phyloP scores from a whole-genome alignment of 208 protist species.

The Kentomonas sorsogonicus region DNA sequence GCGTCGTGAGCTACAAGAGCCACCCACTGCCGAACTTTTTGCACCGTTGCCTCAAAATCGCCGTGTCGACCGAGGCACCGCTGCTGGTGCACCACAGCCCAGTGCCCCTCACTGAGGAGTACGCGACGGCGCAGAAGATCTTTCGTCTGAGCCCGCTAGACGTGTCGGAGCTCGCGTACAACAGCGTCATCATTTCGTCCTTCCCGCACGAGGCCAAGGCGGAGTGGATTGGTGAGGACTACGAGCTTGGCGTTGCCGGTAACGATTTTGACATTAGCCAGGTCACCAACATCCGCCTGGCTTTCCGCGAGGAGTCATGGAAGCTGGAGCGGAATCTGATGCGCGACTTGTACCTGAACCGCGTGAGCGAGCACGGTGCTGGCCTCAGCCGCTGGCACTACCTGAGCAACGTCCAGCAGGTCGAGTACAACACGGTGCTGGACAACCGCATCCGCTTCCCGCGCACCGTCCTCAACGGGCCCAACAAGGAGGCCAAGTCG shows the following conservation, averaged over 20 bases:
- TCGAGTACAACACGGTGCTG: constrained; percentile 82
- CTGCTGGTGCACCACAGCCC: constrained; percentile 85
- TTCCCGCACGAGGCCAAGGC: constrained; percentile 70
- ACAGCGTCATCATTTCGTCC: constrained; percentile 83
- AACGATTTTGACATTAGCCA: constrained; percentile 79
- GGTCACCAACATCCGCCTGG: constrained; percentile 76
- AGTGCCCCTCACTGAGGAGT: constrained; percentile 81
- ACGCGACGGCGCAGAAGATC: constrained; percentile 85
- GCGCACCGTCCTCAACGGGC: constrained; percentile 78
- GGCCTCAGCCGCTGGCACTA: constrained; percentile 71
- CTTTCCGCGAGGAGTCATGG: constrained; percentile 85
- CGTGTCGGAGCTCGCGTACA: constrained; percentile 84
- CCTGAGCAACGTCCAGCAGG: constrained; percentile 74
- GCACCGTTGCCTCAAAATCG: constrained; percentile 93
- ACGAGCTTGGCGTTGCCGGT: constrained; percentile 41
- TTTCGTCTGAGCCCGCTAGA: constrained; percentile 81
- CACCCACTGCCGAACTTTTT: constrained; percentile 95
- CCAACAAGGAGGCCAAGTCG: constrained; percentile 27
- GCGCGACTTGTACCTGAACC: constrained; percentile 61
- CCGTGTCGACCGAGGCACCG: constrained; percentile 96
- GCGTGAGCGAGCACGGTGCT: constrained; percentile 29
- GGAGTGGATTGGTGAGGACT: constrained; percentile 78
- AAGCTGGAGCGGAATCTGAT: constrained; percentile 78
- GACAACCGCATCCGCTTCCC: constrained; percentile 85
- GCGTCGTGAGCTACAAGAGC: constrained; percentile 89